phyloP scores from a whole-genome alignment of 139 green algal genomes.

The Penium margaritaceum region DNA sequence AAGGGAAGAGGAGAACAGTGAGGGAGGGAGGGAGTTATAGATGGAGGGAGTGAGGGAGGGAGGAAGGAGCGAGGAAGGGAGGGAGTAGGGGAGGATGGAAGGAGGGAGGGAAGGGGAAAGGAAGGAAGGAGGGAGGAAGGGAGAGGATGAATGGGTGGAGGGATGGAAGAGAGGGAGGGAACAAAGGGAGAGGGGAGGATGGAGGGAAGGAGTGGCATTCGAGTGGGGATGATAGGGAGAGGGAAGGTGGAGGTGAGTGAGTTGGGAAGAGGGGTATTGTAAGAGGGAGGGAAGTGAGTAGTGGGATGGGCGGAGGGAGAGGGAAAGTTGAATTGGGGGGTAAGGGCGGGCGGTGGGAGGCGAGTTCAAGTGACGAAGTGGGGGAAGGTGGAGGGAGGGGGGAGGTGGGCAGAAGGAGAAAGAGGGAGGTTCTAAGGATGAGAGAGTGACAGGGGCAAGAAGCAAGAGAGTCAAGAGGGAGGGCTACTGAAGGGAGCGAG shows the following conservation, averaged over 20 bases:
- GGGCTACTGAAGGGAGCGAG: no score
- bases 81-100: not conserved
- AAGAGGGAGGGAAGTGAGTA: not conserved
- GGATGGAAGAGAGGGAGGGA: not conserved
- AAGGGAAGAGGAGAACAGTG: not conserved
- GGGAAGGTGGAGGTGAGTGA: not conserved
- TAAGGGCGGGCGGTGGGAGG: no score
- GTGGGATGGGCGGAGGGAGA: not conserved
- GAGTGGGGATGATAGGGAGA: not conserved
- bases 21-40: not conserved
- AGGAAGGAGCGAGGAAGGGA: not conserved
- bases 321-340: slow-evolving; percentile 1
- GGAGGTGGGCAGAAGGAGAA: no score
- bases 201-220: not conserved
- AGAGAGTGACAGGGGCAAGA: no score
- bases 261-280: not conserved
- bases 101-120: not conserved
- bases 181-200: not conserved
- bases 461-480: no score
- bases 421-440: no score
- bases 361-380: no score
- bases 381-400: no score
- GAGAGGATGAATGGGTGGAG: not conserved
- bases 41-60: not conserved
- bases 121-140: not conserved